phyloP scores from a whole-genome alignment of 345 rosid species.

The Orychophragmus violaceus region DNA sequence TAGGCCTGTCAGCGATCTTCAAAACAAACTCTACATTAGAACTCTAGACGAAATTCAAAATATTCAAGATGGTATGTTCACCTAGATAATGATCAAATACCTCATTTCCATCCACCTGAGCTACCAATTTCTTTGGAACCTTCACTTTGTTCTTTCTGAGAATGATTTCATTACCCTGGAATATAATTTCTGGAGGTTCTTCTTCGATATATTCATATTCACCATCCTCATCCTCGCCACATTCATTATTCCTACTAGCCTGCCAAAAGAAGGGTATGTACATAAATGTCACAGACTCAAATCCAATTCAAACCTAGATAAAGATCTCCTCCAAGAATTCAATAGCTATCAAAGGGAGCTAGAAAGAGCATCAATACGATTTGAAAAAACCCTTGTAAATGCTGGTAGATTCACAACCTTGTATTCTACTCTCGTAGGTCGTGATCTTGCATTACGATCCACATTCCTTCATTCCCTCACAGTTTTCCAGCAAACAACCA shows the following conservation, averaged over 20 bases:
- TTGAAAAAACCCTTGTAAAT: not conserved
- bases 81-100: conserved; percentile 31
- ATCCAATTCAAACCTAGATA: not conserved
- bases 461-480: not conserved
- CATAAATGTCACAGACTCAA: not conserved
- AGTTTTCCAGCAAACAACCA: conserved; percentile 13
- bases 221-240: conserved; percentile 46
- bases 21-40: conserved; percentile 13
- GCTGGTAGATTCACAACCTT: not conserved
- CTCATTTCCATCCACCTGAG: conserved; percentile 35
- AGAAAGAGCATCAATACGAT: not conserved
- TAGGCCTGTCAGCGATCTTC: conserved; percentile 73
- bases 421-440: not conserved
- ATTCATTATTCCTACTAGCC: conserved; percentile 39
- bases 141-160: conserved; percentile 69
- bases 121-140: conserved; percentile 52
- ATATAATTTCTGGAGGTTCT: conserved; percentile 88
- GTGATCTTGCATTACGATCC: not conserved
- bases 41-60: not conserved
- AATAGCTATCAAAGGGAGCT: not conserved
- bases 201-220: conserved; percentile 82
- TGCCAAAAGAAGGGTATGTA: conserved; percentile 18
- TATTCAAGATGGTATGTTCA: not conserved
- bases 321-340: not conserved
- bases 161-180: conserved; percentile 85